Evolutionary conservation across 495 filamentous ascomycete genomes (phyloP).

Genomic region (Echria macrotheca): DNA sequence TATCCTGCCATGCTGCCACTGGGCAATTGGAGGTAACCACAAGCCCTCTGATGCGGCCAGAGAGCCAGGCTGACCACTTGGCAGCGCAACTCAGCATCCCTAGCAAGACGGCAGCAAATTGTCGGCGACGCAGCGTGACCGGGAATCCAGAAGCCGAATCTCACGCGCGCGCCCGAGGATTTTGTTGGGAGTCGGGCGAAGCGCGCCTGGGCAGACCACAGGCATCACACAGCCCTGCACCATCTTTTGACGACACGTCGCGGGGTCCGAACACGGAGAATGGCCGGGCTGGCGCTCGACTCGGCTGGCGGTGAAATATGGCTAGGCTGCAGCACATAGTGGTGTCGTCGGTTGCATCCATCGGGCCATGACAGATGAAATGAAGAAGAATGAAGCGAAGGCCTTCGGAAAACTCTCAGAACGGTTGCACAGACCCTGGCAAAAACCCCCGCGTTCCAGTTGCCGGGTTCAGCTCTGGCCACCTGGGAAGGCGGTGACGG

Average conservation of each 20-base stretch:
- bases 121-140: conserved; percentile 12
- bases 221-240: too few relatives aligned
- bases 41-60: conserved; percentile 9
- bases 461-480: conserved; percentile 7
- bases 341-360: conserved; percentile 6
- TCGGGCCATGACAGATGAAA: conserved; percentile 6
- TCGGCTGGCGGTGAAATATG: background rate
- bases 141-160: conserved; percentile 10
- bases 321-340: conserved; percentile 5
- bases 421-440: conserved; percentile 2
- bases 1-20: conserved; percentile 13
- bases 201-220: too few relatives aligned
- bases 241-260: too few relatives aligned
- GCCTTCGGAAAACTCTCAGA: background rate
- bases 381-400: conserved; percentile 1
- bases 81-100: conserved; percentile 4
- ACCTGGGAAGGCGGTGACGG: background rate
- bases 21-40: conserved; percentile 3
- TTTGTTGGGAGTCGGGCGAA: conserved; percentile 3
- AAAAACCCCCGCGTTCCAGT: conserved; percentile 9
- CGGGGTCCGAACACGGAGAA: conserved; percentile 5
- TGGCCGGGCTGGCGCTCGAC: background rate
- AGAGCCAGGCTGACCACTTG: conserved; percentile 10
- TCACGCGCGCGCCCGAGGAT: conserved; percentile 9
- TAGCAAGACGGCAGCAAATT: conserved; percentile 10